Evolutionary conservation across 192 early-diverging fungal species (phyloP).

Genomic region (Backusella morwellensis): DNA sequence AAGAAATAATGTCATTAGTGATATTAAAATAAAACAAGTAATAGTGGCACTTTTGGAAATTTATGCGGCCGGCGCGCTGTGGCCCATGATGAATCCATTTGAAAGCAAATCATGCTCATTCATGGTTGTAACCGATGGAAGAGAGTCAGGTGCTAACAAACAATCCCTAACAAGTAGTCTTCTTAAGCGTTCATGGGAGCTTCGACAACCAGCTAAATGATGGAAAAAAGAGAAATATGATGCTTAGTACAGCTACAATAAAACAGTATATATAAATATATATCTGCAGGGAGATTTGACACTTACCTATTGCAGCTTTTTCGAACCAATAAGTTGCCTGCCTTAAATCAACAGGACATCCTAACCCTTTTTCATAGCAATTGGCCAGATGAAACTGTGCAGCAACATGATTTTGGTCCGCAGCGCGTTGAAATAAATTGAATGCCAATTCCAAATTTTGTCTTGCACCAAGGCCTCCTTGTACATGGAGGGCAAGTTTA

Average conservation of each 20-base stretch:
- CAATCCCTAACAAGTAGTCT: slow-evolving; percentile 39
- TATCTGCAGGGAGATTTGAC: slow-evolving; percentile 42
- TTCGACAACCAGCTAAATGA: slow-evolving; percentile 42
- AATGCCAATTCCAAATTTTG: slow-evolving; percentile 50
- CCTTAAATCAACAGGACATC: slow-evolving; percentile 23
- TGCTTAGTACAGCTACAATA: neutral
- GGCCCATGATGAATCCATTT: slow-evolving; percentile 23
- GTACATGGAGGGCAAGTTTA: slow-evolving; percentile 80
- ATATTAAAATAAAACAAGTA: neutral
- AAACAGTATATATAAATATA: neutral
- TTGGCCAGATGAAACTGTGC: slow-evolving; percentile 52
- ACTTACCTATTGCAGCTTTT: slow-evolving; percentile 58
- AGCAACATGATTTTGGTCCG: slow-evolving; percentile 62
- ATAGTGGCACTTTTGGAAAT: neutral
- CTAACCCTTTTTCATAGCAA: slow-evolving; percentile 49
- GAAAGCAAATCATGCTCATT: neutral
- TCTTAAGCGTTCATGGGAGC: slow-evolving; percentile 45
- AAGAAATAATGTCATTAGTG: neutral
- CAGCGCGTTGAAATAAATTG: slow-evolving; percentile 60
- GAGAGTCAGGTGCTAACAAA: neutral
- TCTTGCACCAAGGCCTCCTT: slow-evolving; percentile 75
- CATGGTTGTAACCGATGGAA: slow-evolving; percentile 5
- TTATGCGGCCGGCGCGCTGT: slow-evolving; percentile 50
- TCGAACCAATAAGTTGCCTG: slow-evolving; percentile 39
- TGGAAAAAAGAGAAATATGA: neutral